These are phyloP conservation scores for Beta macrorhiza DNA, from an alignment of 179 eudicot species.

Conservation along the genomic window DNA sequence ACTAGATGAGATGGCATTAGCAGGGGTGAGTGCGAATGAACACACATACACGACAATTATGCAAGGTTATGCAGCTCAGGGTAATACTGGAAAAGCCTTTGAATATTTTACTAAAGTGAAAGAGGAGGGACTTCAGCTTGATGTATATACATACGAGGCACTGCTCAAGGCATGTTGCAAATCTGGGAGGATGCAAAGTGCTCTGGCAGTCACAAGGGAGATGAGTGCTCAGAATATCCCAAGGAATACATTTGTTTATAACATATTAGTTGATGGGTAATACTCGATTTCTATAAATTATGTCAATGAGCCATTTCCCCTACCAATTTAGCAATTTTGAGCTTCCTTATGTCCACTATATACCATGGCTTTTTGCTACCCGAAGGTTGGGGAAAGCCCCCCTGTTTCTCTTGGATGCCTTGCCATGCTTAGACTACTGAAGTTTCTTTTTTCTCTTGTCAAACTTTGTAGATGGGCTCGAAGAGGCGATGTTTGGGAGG, in stretches of 20 bases:
- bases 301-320: not conserved
- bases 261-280: slow-evolving; percentile 94
- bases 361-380: not conserved
- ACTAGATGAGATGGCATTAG: slow-evolving; percentile 77
- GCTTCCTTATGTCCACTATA: not conserved
- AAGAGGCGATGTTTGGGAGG: slow-evolving; percentile 99
- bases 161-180: slow-evolving; percentile 97
- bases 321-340: not conserved
- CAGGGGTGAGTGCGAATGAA: slow-evolving; percentile 69
- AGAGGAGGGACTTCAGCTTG: slow-evolving; percentile 85
- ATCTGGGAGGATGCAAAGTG: slow-evolving; percentile 98
- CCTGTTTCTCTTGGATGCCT: not conserved
- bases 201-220: slow-evolving; percentile 93
- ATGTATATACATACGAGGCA: slow-evolving; percentile 87
- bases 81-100: slow-evolving; percentile 95
- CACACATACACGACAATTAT: slow-evolving; percentile 88
- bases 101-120: slow-evolving; percentile 79
- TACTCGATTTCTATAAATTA: not conserved
- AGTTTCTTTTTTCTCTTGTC: not conserved
- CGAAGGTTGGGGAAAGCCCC: not conserved
- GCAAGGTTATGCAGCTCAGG: slow-evolving; percentile 94
- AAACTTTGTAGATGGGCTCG: slow-evolving; percentile 66
- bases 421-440: not conserved
- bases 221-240: slow-evolving; percentile 77
- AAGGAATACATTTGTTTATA: slow-evolving; percentile 83